A percentile compares a stretch with the other conserved stretches of the same genome.
These are phyloP conservation scores for Diaporthe velutina DNA, from an alignment of 2,329 filamentous ascomycete genomes.

Conservation along the genomic window DNA sequence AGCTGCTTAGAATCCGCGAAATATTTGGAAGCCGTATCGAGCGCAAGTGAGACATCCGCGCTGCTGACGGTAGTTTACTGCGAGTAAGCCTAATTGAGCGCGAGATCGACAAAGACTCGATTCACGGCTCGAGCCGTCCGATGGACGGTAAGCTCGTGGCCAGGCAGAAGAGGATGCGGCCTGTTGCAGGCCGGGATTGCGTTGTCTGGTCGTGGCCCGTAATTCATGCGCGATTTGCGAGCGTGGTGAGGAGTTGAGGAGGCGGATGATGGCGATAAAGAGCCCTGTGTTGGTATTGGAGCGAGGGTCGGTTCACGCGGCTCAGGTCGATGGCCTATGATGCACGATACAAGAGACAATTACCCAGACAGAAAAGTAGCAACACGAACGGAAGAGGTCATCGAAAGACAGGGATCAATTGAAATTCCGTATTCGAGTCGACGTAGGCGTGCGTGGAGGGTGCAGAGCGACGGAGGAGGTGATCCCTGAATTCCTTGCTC, in stretches of 20 bases:
- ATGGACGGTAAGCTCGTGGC: not conserved
- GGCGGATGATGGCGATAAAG: not conserved
- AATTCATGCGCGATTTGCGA: conserved; percentile 11
- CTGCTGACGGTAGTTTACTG: not conserved
- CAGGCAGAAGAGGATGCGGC: not conserved
- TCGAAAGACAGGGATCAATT: conserved; percentile 2
- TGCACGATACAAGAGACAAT: not conserved
- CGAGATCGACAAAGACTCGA: conserved; percentile 7
- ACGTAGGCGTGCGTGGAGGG: conserved; percentile 20
- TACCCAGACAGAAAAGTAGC: not conserved
- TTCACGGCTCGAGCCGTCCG: conserved; percentile 16
- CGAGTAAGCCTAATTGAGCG: not conserved
- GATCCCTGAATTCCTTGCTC: conserved; percentile 34
- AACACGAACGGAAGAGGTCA: not conserved
- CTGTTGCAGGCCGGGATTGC: not conserved
- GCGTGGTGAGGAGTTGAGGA: not conserved
- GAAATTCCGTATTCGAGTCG: conserved; percentile 11
- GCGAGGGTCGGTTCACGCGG: not conserved
- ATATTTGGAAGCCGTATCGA: not conserved
- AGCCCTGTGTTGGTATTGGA: not conserved
- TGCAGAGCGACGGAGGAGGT: conserved; percentile 27
- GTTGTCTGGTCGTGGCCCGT: not conserved
- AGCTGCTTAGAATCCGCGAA: conserved; percentile 11
- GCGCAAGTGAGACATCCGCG: conserved; percentile 29
- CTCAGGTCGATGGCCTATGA: not conserved